Percentiles rank a stretch among this genome's conserved stretches.
These are phyloP conservation scores for Peniophora sp. DNA, from an alignment of 1,284 basidiomycete genomes.

Conservation along the genomic window DNA sequence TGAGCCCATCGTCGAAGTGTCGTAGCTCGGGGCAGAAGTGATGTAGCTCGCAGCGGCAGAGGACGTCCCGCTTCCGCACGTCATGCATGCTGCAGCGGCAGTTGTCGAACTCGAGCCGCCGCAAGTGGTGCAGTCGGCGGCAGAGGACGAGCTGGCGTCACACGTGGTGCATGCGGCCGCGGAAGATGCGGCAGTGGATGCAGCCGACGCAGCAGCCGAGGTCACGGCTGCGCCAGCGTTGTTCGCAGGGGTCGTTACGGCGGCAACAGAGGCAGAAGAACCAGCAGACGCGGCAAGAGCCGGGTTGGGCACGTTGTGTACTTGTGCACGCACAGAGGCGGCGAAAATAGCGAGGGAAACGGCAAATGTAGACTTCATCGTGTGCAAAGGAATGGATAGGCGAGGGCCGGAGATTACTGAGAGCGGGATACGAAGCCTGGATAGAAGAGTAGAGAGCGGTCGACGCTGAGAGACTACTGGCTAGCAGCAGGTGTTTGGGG, in stretches of 20 bases:
- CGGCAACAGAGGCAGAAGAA: constrained; percentile 12
- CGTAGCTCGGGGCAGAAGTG: constrained; percentile 6
- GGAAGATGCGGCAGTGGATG: constrained; percentile 12
- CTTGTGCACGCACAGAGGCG: constrained; percentile 47
- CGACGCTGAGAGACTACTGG: constrained; percentile 52
- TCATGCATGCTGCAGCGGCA: background rate
- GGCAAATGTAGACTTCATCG: constrained; percentile 51
- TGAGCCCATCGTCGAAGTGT: constrained; percentile 31
- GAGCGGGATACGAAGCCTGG: constrained; percentile 29
- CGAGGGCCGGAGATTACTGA: constrained; percentile 19
- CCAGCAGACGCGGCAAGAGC: constrained; percentile 5
- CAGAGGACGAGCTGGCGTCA: background rate
- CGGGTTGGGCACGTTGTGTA: constrained; percentile 33
- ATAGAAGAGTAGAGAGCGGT: constrained; percentile 40
- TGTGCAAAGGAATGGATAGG: constrained; percentile 31
- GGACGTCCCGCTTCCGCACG: constrained; percentile 3
- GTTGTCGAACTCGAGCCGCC: constrained; percentile 9
- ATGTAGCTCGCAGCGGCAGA: background rate
- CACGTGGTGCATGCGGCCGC: constrained; percentile 3
- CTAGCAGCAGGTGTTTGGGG: constrained; percentile 42
- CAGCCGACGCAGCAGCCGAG: constrained; percentile 10
- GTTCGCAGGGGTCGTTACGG: constrained; percentile 7
- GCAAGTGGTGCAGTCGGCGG: constrained; percentile 2
- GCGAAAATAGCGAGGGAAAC: constrained; percentile 45
- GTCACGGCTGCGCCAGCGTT: background rate